Evolutionary conservation across 768 basidiomycete genomes (phyloP), one percentile per base, ranked within the genome.

Genomic region (Nevesoporus exiguus): DNA sequence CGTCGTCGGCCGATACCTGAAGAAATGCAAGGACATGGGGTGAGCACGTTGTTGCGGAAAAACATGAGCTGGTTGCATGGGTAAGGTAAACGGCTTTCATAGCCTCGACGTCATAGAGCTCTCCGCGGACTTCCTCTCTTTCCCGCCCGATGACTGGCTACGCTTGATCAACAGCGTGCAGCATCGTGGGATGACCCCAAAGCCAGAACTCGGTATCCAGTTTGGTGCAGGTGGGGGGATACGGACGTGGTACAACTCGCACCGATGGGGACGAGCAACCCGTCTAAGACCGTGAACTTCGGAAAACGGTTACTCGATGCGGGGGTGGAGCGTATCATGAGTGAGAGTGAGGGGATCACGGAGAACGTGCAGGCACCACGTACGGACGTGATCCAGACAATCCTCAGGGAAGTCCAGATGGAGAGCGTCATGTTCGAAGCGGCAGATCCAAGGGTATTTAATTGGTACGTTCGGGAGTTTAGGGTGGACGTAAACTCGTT

Each of bases 361-460:
- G 76, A 78, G 60, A 78, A 77, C 61, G 76, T 78, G 27, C 61
- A 66, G 37, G 59, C 53, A 15, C 76, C 72, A 74, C 70, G 74
- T 7, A 76, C 73, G 44, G 76, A 78, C 55, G 74, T 72, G 34
- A 76, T 78, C 46, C 74, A 74, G 24, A 67, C 67, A 10, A 73
- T 78, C 36, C 73, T 71, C 27, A 69, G 71, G 33, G 68, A 65
- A 6, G 67, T 78, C 7, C 76, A 75, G 9, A 67, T 71, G 40
- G 71, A 74, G 37, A 74, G 75, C 52, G 69, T 77, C 52, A 77
- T 77, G 76, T 77, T 77, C 56, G 74, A 77, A 57, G 75, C 74
- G 7, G 76, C 77, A 9, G 77, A 77, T 56, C 74, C 74, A 2
- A 71, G 73, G 62, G 75, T 75, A 7, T 78, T 76, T 52, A 65